Evolutionary conservation across 805 yeast species (phyloP), one percentile per base, ranked within the genome.

Genomic region (Pichia paraexigua): DNA sequence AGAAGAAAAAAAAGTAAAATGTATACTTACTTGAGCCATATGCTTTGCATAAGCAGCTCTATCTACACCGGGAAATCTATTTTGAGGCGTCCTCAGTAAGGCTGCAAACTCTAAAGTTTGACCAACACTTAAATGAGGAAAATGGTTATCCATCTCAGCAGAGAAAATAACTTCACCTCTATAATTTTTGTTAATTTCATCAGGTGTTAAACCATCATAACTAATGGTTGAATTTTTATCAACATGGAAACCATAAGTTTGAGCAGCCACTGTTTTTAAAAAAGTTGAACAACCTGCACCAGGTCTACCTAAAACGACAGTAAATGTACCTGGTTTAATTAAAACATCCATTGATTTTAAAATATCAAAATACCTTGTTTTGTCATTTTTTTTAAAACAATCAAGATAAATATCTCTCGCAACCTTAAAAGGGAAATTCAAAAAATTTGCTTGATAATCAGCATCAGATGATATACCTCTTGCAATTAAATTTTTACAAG

Each of bases 201-300:
- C 47, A 8, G 77, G 78, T 1, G 76, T 58, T 11, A 82, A 62
- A 3, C 86, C 85, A 57, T 75, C 78, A 62, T 77, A 82, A 7
- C 75, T 68, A 13, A 82, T 69, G 11, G 60, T 56, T 2, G 84
- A 70, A 24, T 74, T 76, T 42, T 65, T 54, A 42, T 72, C 77
- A 18, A 82, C 56, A 27, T 75, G 63, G 61, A 78, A 80, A 41
- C 87, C 87, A 60, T 79, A 77, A 8, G 85, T 78, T 49, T 79
- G 77, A 41, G 80, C 63, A 35, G 83, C 69, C 25, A 82, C 69
- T 5, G 85, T 72, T 59, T 82, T 82, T 56, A 83, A 66, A 44
- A 83, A 68, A 0, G 88, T 82, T 2, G 87, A 75, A 62, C 88
- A 83, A 50, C 89, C 88, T 12, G 88, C 80, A 58, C 92, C 91